A percentile compares a stretch with the other conserved stretches of the same genome.
These are phyloP conservation scores for Mortierella polycephala DNA, from an alignment of 371 early-diverging fungal genomes.

Conservation along the genomic window DNA sequence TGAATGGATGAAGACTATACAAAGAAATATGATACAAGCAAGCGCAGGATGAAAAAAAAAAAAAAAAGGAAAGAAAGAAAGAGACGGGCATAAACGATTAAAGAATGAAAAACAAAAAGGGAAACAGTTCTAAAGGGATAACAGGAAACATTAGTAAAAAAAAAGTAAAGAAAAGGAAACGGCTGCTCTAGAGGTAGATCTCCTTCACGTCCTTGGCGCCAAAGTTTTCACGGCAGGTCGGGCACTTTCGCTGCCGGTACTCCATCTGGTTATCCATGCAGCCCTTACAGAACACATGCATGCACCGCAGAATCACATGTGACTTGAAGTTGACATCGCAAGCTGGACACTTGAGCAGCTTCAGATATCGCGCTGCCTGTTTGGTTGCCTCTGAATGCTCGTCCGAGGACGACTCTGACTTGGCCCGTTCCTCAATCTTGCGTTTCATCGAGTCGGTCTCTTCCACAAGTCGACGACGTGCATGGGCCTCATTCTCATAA, in stretches of 20 bases:
- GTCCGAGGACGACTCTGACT: constrained; percentile 23
- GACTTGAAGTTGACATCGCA: constrained; percentile 90
- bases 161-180: not conserved
- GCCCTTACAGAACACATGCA: constrained; percentile 97
- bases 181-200: constrained; percentile 6
- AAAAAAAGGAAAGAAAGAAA: not conserved
- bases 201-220: constrained; percentile 84
- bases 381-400: constrained; percentile 57
- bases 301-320: constrained; percentile 86
- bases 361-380: constrained; percentile 63
- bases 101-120: not conserved
- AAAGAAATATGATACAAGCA: not conserved
- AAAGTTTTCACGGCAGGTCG: constrained; percentile 95
- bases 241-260: constrained; percentile 98
- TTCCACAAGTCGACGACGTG: constrained; percentile 64
- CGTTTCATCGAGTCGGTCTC: constrained; percentile 65
- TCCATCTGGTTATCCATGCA: constrained; percentile 93
- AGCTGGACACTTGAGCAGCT: constrained; percentile 87
- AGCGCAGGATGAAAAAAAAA: not conserved
- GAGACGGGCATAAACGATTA: not conserved
- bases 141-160: not conserved
- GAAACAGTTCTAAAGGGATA: not conserved
- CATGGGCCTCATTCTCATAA: constrained; percentile 68
- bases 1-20: not conserved
- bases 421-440: constrained; percentile 62